Conservation (phyloP, 495 filamentous ascomycete genomes). For the Penicillium flavigenum region DNA sequence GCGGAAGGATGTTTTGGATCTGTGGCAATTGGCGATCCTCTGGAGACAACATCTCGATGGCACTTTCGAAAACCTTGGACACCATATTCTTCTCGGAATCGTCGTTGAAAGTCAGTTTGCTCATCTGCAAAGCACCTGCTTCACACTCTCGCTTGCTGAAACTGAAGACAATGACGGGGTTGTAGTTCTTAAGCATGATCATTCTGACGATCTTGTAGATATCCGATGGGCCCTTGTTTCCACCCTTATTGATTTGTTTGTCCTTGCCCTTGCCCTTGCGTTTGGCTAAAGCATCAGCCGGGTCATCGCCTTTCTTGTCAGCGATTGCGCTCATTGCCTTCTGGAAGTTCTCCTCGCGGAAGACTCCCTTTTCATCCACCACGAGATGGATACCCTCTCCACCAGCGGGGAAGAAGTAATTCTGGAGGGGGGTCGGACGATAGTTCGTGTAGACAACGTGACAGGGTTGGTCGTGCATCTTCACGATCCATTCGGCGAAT, state of each 20-base stretch:
- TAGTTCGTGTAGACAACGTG: slow-evolving; percentile 99
- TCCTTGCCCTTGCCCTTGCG: slow-evolving; percentile 84
- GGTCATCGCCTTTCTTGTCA: slow-evolving; percentile 83
- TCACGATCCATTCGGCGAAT: slow-evolving; percentile 97
- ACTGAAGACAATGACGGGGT: slow-evolving; percentile 98
- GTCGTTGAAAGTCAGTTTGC: slow-evolving; percentile 88
- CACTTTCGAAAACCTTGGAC: slow-evolving; percentile 85
- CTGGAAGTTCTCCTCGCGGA: slow-evolving; percentile 96
- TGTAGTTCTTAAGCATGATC: slow-evolving; percentile 95
- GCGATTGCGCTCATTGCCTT: slow-evolving; percentile 87
- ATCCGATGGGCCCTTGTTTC: slow-evolving; percentile 69
- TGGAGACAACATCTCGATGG: slow-evolving; percentile 83
- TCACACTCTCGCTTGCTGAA: slow-evolving; percentile 98
- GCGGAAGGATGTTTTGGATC: slow-evolving; percentile 85
- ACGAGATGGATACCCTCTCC: slow-evolving; percentile 91
- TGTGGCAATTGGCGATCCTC: slow-evolving; percentile 86
- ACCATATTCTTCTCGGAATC: slow-evolving; percentile 97
- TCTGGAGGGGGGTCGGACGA: slow-evolving; percentile 90
- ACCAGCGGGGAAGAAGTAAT: slow-evolving; percentile 95
- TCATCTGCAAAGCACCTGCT: slow-evolving; percentile 78
- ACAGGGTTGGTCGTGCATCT: slow-evolving; percentile 94
- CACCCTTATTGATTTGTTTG: slow-evolving; percentile 86
- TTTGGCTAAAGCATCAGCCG: slow-evolving; percentile 72
- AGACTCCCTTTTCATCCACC: slow-evolving; percentile 92
- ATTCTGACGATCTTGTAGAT: slow-evolving; percentile 97